Conservation (phyloP, 192 early-diverging fungal species). For the Paraglomus brasilianum region DNA sequence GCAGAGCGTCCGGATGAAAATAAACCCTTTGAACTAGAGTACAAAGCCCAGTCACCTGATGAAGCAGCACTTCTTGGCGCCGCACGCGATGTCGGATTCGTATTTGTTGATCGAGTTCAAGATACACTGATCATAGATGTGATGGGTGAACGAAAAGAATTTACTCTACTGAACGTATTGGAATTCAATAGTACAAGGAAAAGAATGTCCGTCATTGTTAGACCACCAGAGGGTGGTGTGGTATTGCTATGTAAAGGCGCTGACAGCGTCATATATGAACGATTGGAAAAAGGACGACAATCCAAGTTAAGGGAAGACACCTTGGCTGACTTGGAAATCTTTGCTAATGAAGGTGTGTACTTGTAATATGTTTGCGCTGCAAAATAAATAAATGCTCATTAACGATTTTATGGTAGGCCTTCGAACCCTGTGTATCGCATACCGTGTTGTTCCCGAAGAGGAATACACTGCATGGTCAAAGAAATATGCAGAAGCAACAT, state of each 20-base stretch:
- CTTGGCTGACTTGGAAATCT: slow-evolving; percentile 74
- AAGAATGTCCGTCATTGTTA: slow-evolving; percentile 91
- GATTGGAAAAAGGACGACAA: slow-evolving; percentile 68
- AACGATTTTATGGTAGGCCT: slow-evolving; percentile 45
- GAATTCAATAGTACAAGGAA: slow-evolving; percentile 97
- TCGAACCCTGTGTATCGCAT: slow-evolving; percentile 87
- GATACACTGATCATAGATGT: slow-evolving; percentile 70
- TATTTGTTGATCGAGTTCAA: slow-evolving; percentile 72
- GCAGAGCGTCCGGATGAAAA: slow-evolving; percentile 54
- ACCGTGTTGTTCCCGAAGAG: slow-evolving; percentile 66
- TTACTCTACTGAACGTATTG: slow-evolving; percentile 66
- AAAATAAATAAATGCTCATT: slow-evolving; percentile 12
- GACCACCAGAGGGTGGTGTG: slow-evolving; percentile 68
- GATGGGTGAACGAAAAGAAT: slow-evolving; percentile 67
- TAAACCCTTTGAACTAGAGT: slow-evolving; percentile 60
- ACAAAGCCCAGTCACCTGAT: slow-evolving; percentile 93
- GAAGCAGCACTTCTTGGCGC: slow-evolving; percentile 90
- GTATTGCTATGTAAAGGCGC: slow-evolving; percentile 92
- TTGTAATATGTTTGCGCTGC: background rate
- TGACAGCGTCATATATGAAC: slow-evolving; percentile 88
- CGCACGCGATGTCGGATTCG: slow-evolving; percentile 81
- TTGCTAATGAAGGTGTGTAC: slow-evolving; percentile 69
- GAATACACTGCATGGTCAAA: slow-evolving; percentile 71
- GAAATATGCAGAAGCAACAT: slow-evolving; percentile 71
- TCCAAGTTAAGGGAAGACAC: slow-evolving; percentile 67